Conservation (phyloP, 106 monocot genomes). For the Hemerocallis citrina region DNA sequence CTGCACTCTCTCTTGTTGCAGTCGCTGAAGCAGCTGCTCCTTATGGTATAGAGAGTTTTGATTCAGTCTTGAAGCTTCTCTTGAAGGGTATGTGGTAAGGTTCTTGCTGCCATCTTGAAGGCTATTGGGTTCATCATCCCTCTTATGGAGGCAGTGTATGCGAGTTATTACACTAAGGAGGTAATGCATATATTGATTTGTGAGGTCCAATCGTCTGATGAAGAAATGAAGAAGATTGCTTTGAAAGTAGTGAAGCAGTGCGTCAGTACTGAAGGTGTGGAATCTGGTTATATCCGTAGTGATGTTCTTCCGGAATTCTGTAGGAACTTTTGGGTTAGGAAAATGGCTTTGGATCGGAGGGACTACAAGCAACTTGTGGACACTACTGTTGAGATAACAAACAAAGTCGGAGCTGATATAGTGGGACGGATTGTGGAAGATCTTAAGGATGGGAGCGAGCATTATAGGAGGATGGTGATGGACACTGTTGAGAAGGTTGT, state of each 20-base stretch:
- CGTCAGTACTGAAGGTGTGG: constrained; percentile 79
- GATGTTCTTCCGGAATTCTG: constrained; percentile 78
- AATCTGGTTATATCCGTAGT: constrained; percentile 64
- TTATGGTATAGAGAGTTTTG: no score
- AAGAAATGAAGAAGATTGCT: constrained; percentile 92
- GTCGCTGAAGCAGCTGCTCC: constrained; percentile 79
- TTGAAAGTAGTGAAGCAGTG: constrained; percentile 86
- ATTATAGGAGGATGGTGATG: constrained; percentile 87
- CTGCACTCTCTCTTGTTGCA: constrained; percentile 80
- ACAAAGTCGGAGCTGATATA: constrained; percentile 82
- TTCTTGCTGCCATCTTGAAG: constrained; percentile 74
- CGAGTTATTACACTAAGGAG: constrained; percentile 84
- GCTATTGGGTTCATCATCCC: constrained; percentile 87
- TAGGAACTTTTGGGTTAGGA: constrained; percentile 67
- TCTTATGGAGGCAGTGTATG: constrained; percentile 81
- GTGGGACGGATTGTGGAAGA: constrained; percentile 76
- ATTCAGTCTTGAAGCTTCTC: constrained; percentile 74
- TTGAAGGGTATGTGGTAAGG: constrained; percentile 94
- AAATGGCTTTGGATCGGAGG: constrained; percentile 72
- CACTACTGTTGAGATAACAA: constrained; percentile 81
- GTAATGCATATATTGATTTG: no score
- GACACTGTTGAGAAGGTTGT: constrained; percentile 88
- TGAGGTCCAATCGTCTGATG: constrained; percentile 81
- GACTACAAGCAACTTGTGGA: constrained; percentile 82
- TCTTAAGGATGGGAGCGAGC: constrained; percentile 84